Base-by-base conservation (phyloP, 768 basidiomycete genomes). In the Paxillus involutus region DNA sequence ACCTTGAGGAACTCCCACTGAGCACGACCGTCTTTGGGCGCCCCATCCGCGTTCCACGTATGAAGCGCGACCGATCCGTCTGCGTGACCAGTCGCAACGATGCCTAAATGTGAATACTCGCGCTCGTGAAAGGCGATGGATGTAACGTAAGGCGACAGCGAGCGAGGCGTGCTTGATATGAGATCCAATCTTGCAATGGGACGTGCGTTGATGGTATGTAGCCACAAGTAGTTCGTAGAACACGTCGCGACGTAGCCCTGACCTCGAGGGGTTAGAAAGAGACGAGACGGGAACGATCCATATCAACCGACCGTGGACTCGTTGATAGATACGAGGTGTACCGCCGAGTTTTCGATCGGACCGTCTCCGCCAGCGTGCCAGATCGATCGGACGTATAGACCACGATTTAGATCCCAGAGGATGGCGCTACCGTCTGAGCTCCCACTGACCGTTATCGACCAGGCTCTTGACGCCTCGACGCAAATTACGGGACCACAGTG, bases 191-290 rank as follows among this genome's bases (percentile, higher is more conserved):
- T 79, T 0, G 85, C 85, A 58, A 97, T 91, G 0, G 81, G 84
- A 16, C 88, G 80, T 0, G 82, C 94, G 63, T 96, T 96, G 72
- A 96, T 80, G 0, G 92, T 96, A 69, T 94, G 91, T 14, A 95
- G 71, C 66, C 83, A 88, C 14, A 97, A 69, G 50, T 82, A 82
- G 2, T 78, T 70, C 24, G 77, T 69, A 3, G 94, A 94, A 59
- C 91, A 93, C 0, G 92, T 85, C 0, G 91, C 92, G 49, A 96
- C 86, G 67, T 91, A 87, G 11, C 94, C 94, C 93, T 95, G 58
- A 3, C 52, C n/a, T 40, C 7, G 45, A 32, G 32, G 21, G 21
- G 24, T 65, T 21, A 61, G 53, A 41, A 47, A 40, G 6, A 17
- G 16, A 40, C 17, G 29, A 12, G 24, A 0, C 12, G 32, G 17